Conservation (phyloP, 495 filamentous ascomycete genomes). For the Penicillium diatomitis region DNA sequence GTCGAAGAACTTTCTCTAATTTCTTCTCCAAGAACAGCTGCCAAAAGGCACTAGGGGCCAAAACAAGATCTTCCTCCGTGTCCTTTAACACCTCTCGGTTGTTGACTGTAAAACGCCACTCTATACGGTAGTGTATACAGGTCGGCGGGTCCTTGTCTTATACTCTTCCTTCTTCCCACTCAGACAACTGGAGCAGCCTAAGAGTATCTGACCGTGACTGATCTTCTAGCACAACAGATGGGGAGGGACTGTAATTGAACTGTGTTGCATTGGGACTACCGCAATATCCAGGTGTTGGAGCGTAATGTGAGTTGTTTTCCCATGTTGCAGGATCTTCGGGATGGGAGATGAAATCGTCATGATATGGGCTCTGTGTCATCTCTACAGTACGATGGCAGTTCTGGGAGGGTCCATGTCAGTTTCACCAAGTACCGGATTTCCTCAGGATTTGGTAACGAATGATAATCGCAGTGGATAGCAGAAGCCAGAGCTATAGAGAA, state of each 20-base stretch:
- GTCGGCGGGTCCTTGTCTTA: slow-evolving; percentile 19
- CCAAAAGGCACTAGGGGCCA: slow-evolving; percentile 14
- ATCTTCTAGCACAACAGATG: not conserved
- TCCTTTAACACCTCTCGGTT: slow-evolving; percentile 19
- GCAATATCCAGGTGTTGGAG: slow-evolving; percentile 1
- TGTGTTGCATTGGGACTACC: slow-evolving; percentile 1
- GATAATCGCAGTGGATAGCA: not conserved
- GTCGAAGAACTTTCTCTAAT: not conserved
- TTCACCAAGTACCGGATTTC: not conserved
- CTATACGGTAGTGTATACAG: slow-evolving; percentile 27
- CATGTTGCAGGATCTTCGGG: not conserved
- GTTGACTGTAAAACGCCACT: slow-evolving; percentile 23
- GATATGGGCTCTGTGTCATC: slow-evolving; percentile 3
- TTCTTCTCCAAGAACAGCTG: slow-evolving; percentile 6
- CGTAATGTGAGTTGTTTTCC: slow-evolving; percentile 5
- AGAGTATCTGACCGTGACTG: not conserved
- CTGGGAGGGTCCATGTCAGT: slow-evolving; percentile 4
- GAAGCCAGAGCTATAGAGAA: not conserved
- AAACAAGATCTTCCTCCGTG: slow-evolving; percentile 20
- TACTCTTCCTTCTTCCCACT: slow-evolving; percentile 11
- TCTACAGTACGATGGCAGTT: not conserved
- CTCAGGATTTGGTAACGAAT: not conserved
- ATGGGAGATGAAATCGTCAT: not conserved
- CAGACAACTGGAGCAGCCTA: slow-evolving; percentile 1
- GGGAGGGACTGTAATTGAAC: slow-evolving; percentile 2